These are phyloP conservation scores for Yamadazyma blattariae DNA, from an alignment of 1,139 yeast genomes.

Conservation along the genomic window DNA sequence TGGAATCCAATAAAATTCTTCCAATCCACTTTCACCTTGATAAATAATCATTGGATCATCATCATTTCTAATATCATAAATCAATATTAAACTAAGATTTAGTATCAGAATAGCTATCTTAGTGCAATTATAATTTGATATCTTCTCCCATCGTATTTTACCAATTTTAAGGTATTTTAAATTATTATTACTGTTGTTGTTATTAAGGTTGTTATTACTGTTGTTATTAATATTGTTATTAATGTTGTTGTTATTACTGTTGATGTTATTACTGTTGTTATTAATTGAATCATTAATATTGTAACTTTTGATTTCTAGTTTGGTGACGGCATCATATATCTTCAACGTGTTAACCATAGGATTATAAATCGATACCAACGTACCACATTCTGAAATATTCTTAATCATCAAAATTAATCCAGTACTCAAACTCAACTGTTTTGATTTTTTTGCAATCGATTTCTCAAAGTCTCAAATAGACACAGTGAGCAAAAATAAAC, in stretches of 20 bases:
- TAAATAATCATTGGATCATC: conserved; percentile 32
- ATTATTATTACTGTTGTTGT: too few relatives aligned
- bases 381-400: conserved; percentile 9
- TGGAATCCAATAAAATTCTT: conserved; percentile 34
- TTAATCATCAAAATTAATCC: not conserved
- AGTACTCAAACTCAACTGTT: not conserved
- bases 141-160: conserved; percentile 29
- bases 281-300: conserved; percentile 8
- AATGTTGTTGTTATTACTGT: too few relatives aligned
- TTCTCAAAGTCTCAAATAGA: too few relatives aligned
- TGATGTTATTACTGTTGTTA: too few relatives aligned
- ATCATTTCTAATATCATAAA: conserved; percentile 21
- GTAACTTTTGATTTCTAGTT: conserved; percentile 8
- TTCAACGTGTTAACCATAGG: conserved; percentile 5
- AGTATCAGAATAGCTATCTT: conserved; percentile 28
- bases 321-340: conserved; percentile 7
- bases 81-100: conserved; percentile 19
- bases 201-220: too few relatives aligned
- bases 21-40: conserved; percentile 27
- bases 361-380: conserved; percentile 8
- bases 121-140: conserved; percentile 14
- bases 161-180: conserved; percentile 2
- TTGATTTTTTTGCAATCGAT: not conserved
- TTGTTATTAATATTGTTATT: too few relatives aligned
- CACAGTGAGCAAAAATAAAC: conserved; percentile 4